Conservation (phyloP, 805 yeast genomes). For the Wickerhamomyces alni region DNA sequence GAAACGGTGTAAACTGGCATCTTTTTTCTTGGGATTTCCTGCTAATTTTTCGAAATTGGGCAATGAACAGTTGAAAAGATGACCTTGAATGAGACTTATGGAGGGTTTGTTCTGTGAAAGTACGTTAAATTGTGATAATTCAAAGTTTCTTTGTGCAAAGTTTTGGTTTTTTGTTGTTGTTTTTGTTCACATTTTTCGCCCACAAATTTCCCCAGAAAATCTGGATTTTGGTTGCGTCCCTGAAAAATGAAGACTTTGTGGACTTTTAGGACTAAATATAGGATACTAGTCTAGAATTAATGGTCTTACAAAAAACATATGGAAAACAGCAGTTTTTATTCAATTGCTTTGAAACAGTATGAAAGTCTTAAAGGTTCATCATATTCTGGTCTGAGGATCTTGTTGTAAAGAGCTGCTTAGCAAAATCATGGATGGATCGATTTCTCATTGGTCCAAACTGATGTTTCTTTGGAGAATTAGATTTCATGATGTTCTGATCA, state of each 20-base stretch:
- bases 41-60: too few relatives aligned
- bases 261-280: too few relatives aligned
- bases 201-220: background rate
- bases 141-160: background rate
- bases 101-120: too few relatives aligned
- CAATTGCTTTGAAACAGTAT: too few relatives aligned
- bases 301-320: too few relatives aligned
- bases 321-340: too few relatives aligned
- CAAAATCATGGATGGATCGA: background rate
- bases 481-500: background rate
- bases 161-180: too few relatives aligned
- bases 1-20: conserved; percentile 35
- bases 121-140: too few relatives aligned
- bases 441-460: background rate
- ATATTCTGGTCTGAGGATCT: background rate
- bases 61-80: too few relatives aligned
- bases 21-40: background rate
- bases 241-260: too few relatives aligned
- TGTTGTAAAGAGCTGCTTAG: background rate
- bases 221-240: too few relatives aligned
- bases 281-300: background rate
- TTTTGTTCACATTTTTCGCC: background rate
- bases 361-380: background rate
- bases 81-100: too few relatives aligned
- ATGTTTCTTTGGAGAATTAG: background rate